phyloP scores from a whole-genome alignment of 331 rosid species.

The Quercus phellos region DNA sequence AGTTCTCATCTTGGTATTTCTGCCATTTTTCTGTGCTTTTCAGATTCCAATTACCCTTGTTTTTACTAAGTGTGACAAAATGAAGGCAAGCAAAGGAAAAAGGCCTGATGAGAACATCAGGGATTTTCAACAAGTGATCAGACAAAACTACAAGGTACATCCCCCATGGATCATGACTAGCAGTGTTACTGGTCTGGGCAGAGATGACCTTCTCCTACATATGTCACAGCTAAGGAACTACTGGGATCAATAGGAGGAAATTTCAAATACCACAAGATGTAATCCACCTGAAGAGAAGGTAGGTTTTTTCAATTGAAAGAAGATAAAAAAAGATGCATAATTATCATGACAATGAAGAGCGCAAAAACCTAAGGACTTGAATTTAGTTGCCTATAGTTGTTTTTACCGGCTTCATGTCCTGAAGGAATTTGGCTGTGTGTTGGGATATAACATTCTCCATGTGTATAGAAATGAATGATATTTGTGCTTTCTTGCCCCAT shows the following conservation, averaged over 20 bases:
- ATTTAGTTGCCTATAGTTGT: not conserved
- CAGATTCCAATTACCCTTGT: conserved; percentile 66
- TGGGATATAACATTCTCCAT: not conserved
- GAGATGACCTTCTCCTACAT: conserved; percentile 66
- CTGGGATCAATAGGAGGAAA: conserved; percentile 65
- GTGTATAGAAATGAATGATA: conserved; percentile 2
- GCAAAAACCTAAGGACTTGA: not conserved
- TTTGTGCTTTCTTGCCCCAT: too few species aligned
- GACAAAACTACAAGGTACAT: conserved; percentile 53
- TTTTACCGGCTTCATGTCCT: not conserved
- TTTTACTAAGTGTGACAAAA: conserved; percentile 83
- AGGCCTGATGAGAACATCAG: conserved; percentile 67
- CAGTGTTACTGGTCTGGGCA: conserved; percentile 72
- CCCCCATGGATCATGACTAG: conserved; percentile 93
- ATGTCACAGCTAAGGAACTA: conserved; percentile 75
- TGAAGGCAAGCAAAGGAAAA: conserved; percentile 61
- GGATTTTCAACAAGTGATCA: conserved; percentile 67
- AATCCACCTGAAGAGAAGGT: not conserved
- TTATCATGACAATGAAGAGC: not conserved
- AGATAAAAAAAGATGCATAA: not conserved
- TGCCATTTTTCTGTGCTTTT: conserved; percentile 14
- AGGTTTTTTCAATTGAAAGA: not conserved
- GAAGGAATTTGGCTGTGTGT: not conserved
- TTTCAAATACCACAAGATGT: not conserved
- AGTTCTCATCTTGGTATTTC: not conserved